These are phyloP conservation scores for Luvunga scandens DNA, from an alignment of 345 rosid species.

Conservation along the genomic window DNA sequence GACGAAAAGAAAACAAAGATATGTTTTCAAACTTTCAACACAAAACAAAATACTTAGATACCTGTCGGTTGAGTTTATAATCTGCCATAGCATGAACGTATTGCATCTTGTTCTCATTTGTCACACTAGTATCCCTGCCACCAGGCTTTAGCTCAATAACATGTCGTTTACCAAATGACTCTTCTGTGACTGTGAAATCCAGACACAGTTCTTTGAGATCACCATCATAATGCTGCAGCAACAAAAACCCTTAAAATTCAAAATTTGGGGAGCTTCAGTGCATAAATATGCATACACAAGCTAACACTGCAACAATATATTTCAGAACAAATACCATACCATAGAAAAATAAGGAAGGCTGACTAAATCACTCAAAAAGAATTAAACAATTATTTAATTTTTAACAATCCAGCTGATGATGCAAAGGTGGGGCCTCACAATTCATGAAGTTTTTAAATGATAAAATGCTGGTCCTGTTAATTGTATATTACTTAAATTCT, in stretches of 20 bases:
- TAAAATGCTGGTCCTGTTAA: background rate
- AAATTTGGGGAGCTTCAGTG: background rate
- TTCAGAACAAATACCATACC: background rate
- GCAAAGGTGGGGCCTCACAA: background rate
- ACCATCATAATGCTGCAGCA: conserved; percentile 79
- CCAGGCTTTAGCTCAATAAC: conserved; percentile 82
- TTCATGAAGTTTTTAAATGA: background rate
- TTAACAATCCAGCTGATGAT: conserved; percentile 4
- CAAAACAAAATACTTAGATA: conserved; percentile 24
- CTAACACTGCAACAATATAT: background rate
- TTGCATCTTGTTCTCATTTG: conserved; percentile 95
- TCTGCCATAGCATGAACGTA: conserved; percentile 97
- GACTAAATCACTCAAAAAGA: background rate
- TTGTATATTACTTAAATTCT: background rate
- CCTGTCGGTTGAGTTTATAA: conserved; percentile 97
- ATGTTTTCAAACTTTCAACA: background rate
- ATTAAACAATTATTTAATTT: background rate
- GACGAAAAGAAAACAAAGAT: background rate
- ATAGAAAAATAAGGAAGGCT: background rate
- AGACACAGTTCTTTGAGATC: conserved; percentile 80
- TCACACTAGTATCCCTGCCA: conserved; percentile 74
- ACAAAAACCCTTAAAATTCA: conserved; percentile 9
- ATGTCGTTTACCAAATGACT: conserved; percentile 68
- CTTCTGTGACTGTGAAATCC: conserved; percentile 93
- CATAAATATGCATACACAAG: background rate